A percentile compares a stretch with the other conserved stretches of the same genome.
Conservation (phyloP, 345 rosid species). For the Alliaria petiolata region DNA sequence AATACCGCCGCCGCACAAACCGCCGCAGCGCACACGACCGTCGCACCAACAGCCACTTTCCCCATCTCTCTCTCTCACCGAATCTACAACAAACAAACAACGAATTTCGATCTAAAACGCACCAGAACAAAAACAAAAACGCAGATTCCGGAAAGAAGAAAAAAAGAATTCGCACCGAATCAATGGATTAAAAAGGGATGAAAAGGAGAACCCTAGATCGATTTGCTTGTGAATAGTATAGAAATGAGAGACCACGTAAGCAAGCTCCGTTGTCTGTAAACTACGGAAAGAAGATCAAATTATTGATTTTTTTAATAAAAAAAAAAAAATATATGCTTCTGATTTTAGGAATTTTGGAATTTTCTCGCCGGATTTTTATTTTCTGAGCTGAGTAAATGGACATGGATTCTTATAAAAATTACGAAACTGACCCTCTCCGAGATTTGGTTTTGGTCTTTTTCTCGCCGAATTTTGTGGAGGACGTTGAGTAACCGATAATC, state of each 20-base stretch:
- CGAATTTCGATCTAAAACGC: neutral
- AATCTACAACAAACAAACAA: neutral
- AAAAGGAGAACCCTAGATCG: conserved; percentile 20
- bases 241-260: conserved; percentile 23
- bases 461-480: conserved; percentile 17
- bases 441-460: conserved; percentile 14
- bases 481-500: neutral
- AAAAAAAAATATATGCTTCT: neutral
- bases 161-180: neutral
- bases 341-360: neutral
- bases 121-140: neutral
- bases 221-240: neutral
- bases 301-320: neutral
- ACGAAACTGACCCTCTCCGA: conserved; percentile 9
- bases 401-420: neutral
- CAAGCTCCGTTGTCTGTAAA: conserved; percentile 28
- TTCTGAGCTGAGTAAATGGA: neutral
- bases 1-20: conserved; percentile 61
- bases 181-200: neutral
- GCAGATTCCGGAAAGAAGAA: no score
- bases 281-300: conserved; percentile 5
- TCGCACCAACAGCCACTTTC: conserved; percentile 44
- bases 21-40: conserved; percentile 52
- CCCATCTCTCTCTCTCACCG: conserved; percentile 33
- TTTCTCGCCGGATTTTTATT: no score